phyloP scores from a whole-genome alignment of 257 asterid species.

The Echium plantagineum region DNA sequence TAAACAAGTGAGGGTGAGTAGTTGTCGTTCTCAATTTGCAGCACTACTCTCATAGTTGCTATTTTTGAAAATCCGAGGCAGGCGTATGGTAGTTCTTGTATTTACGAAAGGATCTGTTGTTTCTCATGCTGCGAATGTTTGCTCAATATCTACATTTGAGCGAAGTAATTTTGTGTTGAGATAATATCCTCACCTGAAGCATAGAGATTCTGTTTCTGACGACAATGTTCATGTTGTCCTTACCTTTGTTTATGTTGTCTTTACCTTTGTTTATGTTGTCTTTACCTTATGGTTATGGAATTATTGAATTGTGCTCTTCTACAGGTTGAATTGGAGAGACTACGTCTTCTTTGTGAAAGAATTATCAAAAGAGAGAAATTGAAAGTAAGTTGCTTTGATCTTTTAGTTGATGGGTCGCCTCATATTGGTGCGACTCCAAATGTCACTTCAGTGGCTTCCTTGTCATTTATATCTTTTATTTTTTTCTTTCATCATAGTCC shows the following conservation, averaged over 20 bases:
- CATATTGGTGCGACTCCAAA: background rate
- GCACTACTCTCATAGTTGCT: background rate
- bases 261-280: background rate
- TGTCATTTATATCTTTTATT: too few species aligned
- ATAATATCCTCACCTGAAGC: background rate
- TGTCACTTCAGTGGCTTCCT: background rate
- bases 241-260: too few species aligned
- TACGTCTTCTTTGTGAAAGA: slow-evolving; percentile 96
- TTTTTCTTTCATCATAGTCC: too few species aligned
- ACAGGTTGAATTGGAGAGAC: slow-evolving; percentile 92
- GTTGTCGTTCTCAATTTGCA: background rate
- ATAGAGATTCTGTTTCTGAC: background rate
- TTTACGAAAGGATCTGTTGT: background rate
- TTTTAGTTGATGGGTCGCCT: background rate
- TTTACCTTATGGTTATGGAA: too few species aligned
- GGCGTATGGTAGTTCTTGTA: background rate
- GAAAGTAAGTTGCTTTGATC: slow-evolving; percentile 44
- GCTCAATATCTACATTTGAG: background rate
- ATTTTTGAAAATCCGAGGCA: background rate
- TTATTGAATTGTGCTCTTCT: slow-evolving; percentile 7
- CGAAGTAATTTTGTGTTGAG: background rate
- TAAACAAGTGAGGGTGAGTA: slow-evolving; percentile 85
- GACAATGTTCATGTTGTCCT: background rate
- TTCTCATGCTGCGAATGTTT: background rate
- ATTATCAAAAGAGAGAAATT: slow-evolving; percentile 81